phyloP scores from a whole-genome alignment of 129 eudicot species.

The Arctium lappa region DNA sequence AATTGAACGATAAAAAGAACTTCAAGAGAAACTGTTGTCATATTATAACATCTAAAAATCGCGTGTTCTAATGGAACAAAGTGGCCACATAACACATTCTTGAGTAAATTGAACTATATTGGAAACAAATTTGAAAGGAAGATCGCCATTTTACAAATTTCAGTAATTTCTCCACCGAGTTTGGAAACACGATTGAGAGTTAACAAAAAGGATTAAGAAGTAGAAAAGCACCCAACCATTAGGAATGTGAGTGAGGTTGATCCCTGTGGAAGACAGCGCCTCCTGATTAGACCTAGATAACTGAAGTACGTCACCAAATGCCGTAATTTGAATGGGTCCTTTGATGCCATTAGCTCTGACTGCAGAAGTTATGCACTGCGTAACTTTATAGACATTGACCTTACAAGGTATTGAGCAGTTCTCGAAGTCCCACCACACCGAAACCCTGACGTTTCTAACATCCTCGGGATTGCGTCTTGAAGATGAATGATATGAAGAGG shows the following conservation, averaged over 20 bases:
- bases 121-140: not conserved
- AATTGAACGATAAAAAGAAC: too few relatives aligned
- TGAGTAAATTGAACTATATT: not conserved
- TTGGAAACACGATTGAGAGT: not conserved
- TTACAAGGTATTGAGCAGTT: constrained; percentile 61
- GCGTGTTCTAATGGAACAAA: not conserved
- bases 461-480: constrained; percentile 52
- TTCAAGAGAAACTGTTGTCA: too few relatives aligned
- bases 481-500: constrained; percentile 22
- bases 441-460: constrained; percentile 65
- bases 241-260: constrained; percentile 82
- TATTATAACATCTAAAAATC: not conserved
- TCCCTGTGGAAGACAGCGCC: constrained; percentile 79
- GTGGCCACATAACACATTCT: not conserved
- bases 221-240: constrained; percentile 39
- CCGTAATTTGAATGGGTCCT: constrained; percentile 85
- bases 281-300: constrained; percentile 70
- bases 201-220: not conserved
- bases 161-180: not conserved
- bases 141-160: not conserved
- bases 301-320: constrained; percentile 80
- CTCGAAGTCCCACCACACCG: constrained; percentile 99
- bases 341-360: constrained; percentile 71
- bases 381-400: constrained; percentile 49
- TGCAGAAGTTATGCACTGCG: constrained; percentile 71